Evolutionary conservation across 116 monocot genomes (phyloP).

Genomic region (Papilionanthe hybrid): DNA sequence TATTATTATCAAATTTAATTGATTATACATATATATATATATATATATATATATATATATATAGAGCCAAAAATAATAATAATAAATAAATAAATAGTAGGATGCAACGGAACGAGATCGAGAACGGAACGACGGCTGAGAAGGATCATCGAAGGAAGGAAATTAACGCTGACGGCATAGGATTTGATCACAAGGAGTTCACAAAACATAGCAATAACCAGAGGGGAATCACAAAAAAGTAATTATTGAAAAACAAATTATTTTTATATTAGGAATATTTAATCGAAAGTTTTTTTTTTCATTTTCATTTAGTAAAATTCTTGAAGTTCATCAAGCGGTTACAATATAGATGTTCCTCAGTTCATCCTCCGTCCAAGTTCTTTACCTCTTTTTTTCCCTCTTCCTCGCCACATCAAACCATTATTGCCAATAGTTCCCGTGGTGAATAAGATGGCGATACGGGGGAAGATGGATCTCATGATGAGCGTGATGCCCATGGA

Average conservation of each 20-base stretch:
- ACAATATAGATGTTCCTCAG: not conserved
- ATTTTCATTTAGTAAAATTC: not conserved
- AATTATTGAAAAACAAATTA: not conserved
- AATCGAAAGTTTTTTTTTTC: not conserved
- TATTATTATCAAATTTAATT: no score
- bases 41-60: not conserved
- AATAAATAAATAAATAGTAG: no score
- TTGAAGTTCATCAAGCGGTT: not conserved
- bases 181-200: not conserved
- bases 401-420: not conserved
- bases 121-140: not conserved
- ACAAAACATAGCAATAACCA: not conserved
- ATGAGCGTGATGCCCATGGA: not conserved
- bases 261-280: not conserved
- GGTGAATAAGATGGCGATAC: constrained; percentile 4
- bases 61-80: not conserved
- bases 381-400: not conserved
- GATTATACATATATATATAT: not conserved
- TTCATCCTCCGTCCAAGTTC: constrained; percentile 3
- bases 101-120: not conserved
- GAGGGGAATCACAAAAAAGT: not conserved
- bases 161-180: not conserved
- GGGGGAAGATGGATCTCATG: not conserved
- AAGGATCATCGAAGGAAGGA: not conserved
- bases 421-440: constrained; percentile 9